Base-by-base conservation (phyloP, 2,329 filamentous ascomycete genomes). In the Dactylellina haptotyla region DNA sequence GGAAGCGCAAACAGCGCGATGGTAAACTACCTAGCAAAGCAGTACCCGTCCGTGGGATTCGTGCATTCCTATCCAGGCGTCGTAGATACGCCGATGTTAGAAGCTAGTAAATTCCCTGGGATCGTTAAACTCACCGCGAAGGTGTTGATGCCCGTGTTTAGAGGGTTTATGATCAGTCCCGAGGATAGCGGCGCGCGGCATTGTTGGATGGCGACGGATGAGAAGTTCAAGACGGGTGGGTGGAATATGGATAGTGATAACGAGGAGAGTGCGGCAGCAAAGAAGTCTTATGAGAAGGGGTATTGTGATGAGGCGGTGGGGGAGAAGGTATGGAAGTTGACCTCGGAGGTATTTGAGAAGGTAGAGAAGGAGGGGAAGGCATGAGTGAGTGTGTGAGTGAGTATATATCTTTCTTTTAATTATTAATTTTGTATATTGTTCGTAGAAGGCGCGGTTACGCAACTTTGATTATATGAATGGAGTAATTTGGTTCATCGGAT, bases 51-150 rank as follows among this genome's bases (percentile, higher is more conserved):
- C 1, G 69, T 76, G 2, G 75, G 73, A 1, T 84, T 82, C 53
- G 75, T 83, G 0, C 83, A 84, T 50, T 80, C 81, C 0, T 80
- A 75, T 8, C 83, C 83, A 0, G 82, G 82, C 1, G 20, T 77
- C 0, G 83, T 84, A 9, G 50, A 61, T 12, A 78, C 78, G 1
- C 81, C 82, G 0, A 78, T 78, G 1, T 25, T 82, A 1, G 18
- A 45, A 6, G 32, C 48, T 16, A 53, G 67, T 1, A 75, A 77
- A 1, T 73, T 83, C 0, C 82, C 82, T 0, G 77, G 76, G 78
- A 79, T 79, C 43, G 10, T 80, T 3, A 78, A 78, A 3, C 16
- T 75, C 0, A 25, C 71, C 3, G 25, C 56, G 0, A 46, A 67
- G 6, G 54, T 76, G 0, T 2, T 79, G 10, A 53, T 14, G 3